Base-by-base conservation (phyloP, 2,329 filamentous ascomycete genomes). In the Intubia oerlemansii region DNA sequence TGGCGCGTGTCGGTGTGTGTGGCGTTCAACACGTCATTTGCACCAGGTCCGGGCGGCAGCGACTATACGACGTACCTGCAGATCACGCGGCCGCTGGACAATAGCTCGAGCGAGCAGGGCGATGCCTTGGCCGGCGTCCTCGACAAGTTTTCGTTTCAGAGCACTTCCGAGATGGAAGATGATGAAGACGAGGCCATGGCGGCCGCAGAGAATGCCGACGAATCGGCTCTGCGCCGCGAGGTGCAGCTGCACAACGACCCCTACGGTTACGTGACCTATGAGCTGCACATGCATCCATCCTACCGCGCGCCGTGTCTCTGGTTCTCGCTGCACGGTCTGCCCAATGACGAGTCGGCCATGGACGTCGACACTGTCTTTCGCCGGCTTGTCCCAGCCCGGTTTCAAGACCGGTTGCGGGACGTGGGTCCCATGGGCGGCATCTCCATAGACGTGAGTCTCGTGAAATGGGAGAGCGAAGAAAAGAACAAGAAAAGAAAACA, bases 271-370 rank as follows among this genome's bases (percentile, higher is more conserved):
- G 66, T 78, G 38, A 59, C 63, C 34, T 84, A 82, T 51, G 72
- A 81, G 47, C 67, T 84, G 41, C 62, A 79, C 42, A 57, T 77
- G 35, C 79, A 81, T 40, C 66, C 72, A 31, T 77, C 71, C 32
- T 85, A 84, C 50, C 62, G 62, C 35, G 65, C 74, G 25, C 78
- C 78, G 7, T 76, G 77, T 34, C 57, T 84, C 32, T 84, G 77
- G 65, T 81, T 85, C 53, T 65, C 56, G 30, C 49, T 81, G 41
- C 62, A 66, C 38, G 59, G 62, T 34, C 50, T 69, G 33, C 59
- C 63, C 12, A 49, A 54, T 27, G 56, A 58, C 33, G 65, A 70
- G 36, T 52, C 58, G 22, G 50, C 66, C 10, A 59, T 72, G 41
- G 59, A 63, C 41, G 54, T 81, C 39, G 71, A 81, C 35, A 65